Conservation (phyloP, 345 rosid genomes). For the Chamaenerion angustifolium region DNA sequence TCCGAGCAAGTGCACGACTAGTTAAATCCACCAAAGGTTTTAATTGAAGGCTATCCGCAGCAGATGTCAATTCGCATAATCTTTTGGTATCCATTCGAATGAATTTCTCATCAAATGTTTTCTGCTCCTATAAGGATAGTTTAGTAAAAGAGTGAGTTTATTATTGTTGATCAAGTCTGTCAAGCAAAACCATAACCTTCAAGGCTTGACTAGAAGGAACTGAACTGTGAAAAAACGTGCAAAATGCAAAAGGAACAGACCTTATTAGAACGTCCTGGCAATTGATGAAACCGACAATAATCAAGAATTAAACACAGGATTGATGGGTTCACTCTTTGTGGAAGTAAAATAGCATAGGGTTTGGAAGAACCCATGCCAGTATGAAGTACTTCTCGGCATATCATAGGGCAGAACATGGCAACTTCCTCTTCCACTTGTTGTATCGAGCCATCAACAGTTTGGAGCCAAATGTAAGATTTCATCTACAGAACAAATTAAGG, state of each 20-base stretch:
- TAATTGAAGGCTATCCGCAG: constrained; percentile 85
- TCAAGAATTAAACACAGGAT: constrained; percentile 68
- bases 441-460: constrained; percentile 74
- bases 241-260: constrained; percentile 12
- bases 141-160: constrained; percentile 2
- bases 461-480: constrained; percentile 84
- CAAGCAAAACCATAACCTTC: background rate
- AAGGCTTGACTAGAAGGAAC: background rate
- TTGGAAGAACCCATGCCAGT: constrained; percentile 76
- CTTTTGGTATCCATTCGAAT: constrained; percentile 76
- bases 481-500: constrained; percentile 16
- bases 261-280: constrained; percentile 71
- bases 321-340: constrained; percentile 70
- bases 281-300: constrained; percentile 80
- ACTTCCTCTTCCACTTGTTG: constrained; percentile 90
- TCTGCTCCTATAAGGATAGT: constrained; percentile 45
- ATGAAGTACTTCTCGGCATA: constrained; percentile 64
- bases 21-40: constrained; percentile 86
- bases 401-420: constrained; percentile 90
- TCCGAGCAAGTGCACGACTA: constrained; percentile 78
- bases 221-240: background rate
- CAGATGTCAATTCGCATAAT: constrained; percentile 85
- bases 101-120: constrained; percentile 68
- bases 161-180: background rate
- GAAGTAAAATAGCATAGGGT: constrained; percentile 65